Conservation (phyloP, 164 flowering plant species). For the Buxus sempervirens region DNA sequence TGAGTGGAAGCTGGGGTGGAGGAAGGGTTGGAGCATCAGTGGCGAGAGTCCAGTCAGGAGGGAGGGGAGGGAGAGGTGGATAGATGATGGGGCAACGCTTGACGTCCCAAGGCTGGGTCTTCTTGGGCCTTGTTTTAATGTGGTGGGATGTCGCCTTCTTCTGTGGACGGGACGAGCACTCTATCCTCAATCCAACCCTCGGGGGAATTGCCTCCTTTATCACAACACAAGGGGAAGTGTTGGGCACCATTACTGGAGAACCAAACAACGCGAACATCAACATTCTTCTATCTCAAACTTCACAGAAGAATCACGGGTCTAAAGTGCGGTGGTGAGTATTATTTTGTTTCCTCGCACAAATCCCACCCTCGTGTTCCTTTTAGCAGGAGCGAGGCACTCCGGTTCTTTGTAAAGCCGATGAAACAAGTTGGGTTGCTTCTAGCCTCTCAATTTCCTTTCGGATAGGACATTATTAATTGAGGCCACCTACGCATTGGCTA, state of each 20-base stretch:
- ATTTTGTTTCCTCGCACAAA: too few species aligned
- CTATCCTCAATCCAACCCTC: conserved; percentile 21
- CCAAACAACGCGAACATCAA: conserved; percentile 26
- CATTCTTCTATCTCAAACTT: conserved; percentile 6
- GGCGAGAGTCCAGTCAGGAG: conserved; percentile 70
- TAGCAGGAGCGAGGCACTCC: too few species aligned
- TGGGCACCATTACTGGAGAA: conserved; percentile 3
- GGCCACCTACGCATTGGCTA: too few species aligned
- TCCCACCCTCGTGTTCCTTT: too few species aligned
- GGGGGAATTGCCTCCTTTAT: background rate
- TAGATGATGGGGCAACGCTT: conserved; percentile 71
- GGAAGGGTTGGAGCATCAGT: background rate
- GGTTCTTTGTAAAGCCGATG: too few species aligned
- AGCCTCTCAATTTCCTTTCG: background rate
- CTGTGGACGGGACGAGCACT: conserved; percentile 76
- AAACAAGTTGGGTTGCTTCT: background rate
- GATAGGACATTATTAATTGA: too few species aligned
- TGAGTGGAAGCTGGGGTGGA: too few species aligned
- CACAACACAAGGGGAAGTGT: background rate
- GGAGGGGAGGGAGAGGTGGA: conserved; percentile 72
- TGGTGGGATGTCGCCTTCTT: conserved; percentile 96
- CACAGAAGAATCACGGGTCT: background rate
- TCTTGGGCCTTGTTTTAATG: conserved; percentile 82
- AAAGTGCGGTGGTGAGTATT: too few species aligned
- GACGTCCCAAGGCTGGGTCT: conserved; percentile 76